Base-by-base conservation (phyloP, 208 protist species). In the Naegleria lovaniensis region DNA sequence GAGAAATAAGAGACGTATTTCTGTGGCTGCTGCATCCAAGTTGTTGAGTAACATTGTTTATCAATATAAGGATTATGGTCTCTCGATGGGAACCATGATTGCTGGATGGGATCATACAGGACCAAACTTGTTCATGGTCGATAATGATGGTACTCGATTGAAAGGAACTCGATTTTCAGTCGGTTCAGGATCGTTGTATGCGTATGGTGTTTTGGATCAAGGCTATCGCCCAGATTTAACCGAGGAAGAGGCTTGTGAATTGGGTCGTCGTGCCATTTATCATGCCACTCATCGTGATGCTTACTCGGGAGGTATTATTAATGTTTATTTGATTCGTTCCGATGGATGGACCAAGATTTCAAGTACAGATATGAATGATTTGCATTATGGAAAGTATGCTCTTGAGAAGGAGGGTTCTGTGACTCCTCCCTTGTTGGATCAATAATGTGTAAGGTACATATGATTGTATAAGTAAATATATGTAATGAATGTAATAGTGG, bases 31-130 rank as follows among this genome's bases (percentile, higher is more conserved):
- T 48, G 99, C 99, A 9, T 99, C 98, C 38, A 99, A 99, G 95
- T 96, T 99, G n/a, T 94, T 99, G 40, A 94, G 96, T 43, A 99
- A 99, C 95, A 99, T 99, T 92, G 97, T 99, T 19, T 99, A 99
- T 93, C 67, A 93, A 15, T 99, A 99, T 95, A 97, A 98, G 83
- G 98, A 98, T 92, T 96, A 99, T 55, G 98, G 97, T 38, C 95
- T 99, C 38, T 98, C 95, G 39, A 98, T 99, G 97, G 98, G 98
- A 79, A 99, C 98, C 22, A 99, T 99, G 98, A 95, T 99, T 90
- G 97, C 97, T 58, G 98, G 98, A 75, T 99, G 97, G 97, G 98
- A 99, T 91, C 95, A 98, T 92, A 97, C 96, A 92, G 98, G 98
- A 3, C 98, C 99, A 11, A 94, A 95, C n/a, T 95, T 99, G 5